Percentiles rank a stretch among this genome's conserved stretches.
phyloP scores from a whole-genome alignment of 2,329 filamentous ascomycete species.

The Arachnomyces sp. region DNA sequence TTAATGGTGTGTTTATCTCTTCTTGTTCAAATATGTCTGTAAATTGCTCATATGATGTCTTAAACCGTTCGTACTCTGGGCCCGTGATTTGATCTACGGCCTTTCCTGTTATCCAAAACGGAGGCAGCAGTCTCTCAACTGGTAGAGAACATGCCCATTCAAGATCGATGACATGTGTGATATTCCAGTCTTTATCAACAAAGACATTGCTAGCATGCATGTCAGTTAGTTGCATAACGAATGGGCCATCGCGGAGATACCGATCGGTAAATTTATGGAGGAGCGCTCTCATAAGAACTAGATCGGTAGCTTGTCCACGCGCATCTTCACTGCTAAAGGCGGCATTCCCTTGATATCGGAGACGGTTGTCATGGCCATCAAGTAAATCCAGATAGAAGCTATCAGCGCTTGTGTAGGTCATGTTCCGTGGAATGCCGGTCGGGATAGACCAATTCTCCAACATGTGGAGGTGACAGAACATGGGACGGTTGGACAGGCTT shows the following conservation, averaged over 20 bases:
- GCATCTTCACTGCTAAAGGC: conserved; percentile 2
- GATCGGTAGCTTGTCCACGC: conserved; percentile 10
- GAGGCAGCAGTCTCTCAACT: conserved; percentile 19
- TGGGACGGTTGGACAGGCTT: conserved; percentile 15
- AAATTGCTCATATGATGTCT: conserved; percentile 4
- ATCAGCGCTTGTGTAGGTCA: conserved; percentile 17
- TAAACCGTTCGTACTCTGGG: conserved; percentile 1
- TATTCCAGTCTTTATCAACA: conserved; percentile 24
- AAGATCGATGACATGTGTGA: conserved; percentile 29
- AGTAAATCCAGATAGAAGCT: conserved; percentile 18
- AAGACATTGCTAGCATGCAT: conserved; percentile 21
- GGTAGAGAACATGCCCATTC: conserved; percentile 28
- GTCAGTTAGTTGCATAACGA: conserved; percentile 29
- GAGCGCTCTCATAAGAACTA: conserved; percentile 22
- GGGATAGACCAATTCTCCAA: conserved; percentile 19
- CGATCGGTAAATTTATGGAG: conserved; percentile 19
- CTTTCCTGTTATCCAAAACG: conserved; percentile 7
- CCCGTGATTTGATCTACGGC: neutral
- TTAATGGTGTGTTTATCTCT: conserved; percentile 1
- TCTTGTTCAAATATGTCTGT: conserved; percentile 8
- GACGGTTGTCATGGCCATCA: conserved; percentile 16
- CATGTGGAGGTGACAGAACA: conserved; percentile 12
- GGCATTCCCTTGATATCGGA: conserved; percentile 18
- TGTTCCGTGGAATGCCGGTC: conserved; percentile 14
- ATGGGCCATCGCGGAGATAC: conserved; percentile 26